phyloP scores from a whole-genome alignment of 2,329 filamentous ascomycete species.

The Nothomitra cinnamomea region DNA sequence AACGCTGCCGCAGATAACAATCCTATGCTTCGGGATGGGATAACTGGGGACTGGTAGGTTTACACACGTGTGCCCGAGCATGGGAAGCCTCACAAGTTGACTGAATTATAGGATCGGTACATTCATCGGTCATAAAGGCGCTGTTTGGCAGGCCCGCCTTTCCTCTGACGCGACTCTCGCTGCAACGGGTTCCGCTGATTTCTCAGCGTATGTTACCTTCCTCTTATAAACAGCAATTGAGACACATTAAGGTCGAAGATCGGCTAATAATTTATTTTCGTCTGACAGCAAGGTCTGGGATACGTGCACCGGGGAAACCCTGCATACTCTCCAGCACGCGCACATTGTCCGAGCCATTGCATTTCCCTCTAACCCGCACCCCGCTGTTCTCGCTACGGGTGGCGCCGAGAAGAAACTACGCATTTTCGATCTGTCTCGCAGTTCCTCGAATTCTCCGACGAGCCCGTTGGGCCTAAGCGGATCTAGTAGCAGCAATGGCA shows the following conservation, averaged over 20 bases:
- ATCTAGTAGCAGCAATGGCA: slow-evolving; percentile 11
- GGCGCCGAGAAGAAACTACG: slow-evolving; percentile 94
- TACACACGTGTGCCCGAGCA: not conserved
- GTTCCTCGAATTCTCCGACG: slow-evolving; percentile 20
- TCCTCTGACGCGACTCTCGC: slow-evolving; percentile 77
- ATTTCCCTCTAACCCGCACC: slow-evolving; percentile 64
- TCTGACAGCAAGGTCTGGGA: slow-evolving; percentile 77
- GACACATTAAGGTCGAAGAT: slow-evolving; percentile 5
- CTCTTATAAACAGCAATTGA: not conserved
- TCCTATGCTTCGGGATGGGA: slow-evolving; percentile 91
- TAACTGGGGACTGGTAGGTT: slow-evolving; percentile 77
- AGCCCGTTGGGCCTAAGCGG: not conserved
- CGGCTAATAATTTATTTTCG: slow-evolving; percentile 16
- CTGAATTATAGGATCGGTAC: slow-evolving; percentile 59
- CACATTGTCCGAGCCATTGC: slow-evolving; percentile 92
- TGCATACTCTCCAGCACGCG: slow-evolving; percentile 74
- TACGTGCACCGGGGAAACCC: slow-evolving; percentile 78
- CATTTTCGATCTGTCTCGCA: slow-evolving; percentile 68
- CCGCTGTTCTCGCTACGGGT: slow-evolving; percentile 74
- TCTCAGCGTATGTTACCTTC: slow-evolving; percentile 54
- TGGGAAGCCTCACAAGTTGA: not conserved
- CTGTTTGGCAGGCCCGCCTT: slow-evolving; percentile 88
- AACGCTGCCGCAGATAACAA: slow-evolving; percentile 56
- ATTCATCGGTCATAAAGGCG: slow-evolving; percentile 94
- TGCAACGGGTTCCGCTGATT: slow-evolving; percentile 89